Evolutionary conservation across 371 early-diverging fungal genomes (phyloP).

Genomic region (Rhizopus stolonifer): DNA sequence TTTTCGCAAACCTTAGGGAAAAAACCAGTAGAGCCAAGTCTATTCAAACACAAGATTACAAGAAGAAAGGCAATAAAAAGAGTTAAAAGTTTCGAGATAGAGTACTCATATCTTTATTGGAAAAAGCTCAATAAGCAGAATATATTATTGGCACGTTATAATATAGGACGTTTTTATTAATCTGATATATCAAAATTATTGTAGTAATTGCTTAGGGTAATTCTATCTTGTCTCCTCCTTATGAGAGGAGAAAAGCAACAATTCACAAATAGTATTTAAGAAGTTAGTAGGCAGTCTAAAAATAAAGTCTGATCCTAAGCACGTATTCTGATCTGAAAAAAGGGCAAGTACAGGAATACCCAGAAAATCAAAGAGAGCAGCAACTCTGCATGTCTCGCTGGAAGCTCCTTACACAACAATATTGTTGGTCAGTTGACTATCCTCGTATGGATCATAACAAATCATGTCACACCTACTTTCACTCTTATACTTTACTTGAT

Average conservation of each 20-base stretch:
- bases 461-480: conserved; percentile 1
- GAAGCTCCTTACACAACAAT: conserved; percentile 3
- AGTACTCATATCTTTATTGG: too few species aligned
- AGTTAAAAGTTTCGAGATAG: too few species aligned
- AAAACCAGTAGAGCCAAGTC: too few species aligned
- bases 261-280: neutral
- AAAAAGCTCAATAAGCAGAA: too few species aligned
- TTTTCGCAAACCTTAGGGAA: too few species aligned
- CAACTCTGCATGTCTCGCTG: conserved; percentile 2
- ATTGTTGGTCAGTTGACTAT: neutral
- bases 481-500: neutral
- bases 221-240: too few species aligned
- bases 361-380: neutral
- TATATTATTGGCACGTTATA: too few species aligned
- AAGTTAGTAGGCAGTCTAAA: neutral
- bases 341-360: neutral
- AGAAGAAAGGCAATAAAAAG: too few species aligned
- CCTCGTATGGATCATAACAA: conserved; percentile 2
- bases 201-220: too few species aligned
- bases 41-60: too few species aligned
- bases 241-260: neutral
- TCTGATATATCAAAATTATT: too few species aligned
- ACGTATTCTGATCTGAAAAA: neutral
- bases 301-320: neutral
- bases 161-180: too few species aligned